A percentile compares a stretch with the other conserved stretches of the same genome.
Conservation (phyloP, 768 basidiomycete genomes). For the Rhizopogon rudus region DNA sequence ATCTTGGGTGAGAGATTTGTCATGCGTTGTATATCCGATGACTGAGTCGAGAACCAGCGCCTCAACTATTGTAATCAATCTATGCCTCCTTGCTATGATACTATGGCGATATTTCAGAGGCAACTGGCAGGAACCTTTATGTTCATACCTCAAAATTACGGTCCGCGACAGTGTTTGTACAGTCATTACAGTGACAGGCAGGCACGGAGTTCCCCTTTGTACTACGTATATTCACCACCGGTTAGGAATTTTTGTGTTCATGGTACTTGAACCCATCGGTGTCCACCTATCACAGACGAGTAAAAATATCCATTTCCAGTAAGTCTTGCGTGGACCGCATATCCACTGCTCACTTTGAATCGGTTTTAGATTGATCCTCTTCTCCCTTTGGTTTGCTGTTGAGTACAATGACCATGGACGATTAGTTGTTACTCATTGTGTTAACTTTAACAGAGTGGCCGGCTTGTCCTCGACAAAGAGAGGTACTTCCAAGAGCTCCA, state of each 20-base stretch:
- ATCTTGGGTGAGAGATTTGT: conserved; percentile 12
- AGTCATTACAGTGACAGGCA: conserved; percentile 9
- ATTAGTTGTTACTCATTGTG: not conserved
- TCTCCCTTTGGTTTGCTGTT: not conserved
- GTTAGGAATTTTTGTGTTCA: conserved; percentile 14
- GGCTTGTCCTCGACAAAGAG: not conserved
- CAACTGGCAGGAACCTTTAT: not conserved
- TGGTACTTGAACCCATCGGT: conserved; percentile 10
- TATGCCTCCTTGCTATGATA: conserved; percentile 13
- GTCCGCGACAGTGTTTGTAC: conserved; percentile 13
- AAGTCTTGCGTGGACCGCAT: not conserved
- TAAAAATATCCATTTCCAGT: conserved; percentile 19
- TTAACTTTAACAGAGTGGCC: not conserved
- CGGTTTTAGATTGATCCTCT: not conserved
- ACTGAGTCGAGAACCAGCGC: conserved; percentile 1
- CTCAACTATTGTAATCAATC: conserved; percentile 14
- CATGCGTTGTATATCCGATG: not conserved
- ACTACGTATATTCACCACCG: not conserved
- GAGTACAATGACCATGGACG: not conserved
- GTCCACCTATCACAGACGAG: conserved; percentile 10
- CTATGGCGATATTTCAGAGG: conserved; percentile 11
- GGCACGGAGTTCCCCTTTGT: not conserved
- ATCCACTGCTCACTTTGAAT: not conserved
- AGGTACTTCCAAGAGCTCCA: not conserved
- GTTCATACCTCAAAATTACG: not conserved